Conservation (phyloP, 768 basidiomycete genomes). For the Amanita exitialis region DNA sequence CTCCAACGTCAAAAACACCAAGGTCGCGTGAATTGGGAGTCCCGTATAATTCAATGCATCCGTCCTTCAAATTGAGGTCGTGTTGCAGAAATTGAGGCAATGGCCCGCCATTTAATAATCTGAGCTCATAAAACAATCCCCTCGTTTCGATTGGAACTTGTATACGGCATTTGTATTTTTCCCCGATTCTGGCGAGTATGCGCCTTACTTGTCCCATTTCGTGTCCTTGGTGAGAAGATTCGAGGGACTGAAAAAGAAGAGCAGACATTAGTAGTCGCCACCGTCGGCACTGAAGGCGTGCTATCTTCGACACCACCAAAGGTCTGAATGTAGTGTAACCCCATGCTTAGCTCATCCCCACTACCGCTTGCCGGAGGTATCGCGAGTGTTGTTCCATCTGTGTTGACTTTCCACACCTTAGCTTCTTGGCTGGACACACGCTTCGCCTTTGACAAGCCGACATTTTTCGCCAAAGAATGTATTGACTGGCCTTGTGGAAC, state of each 20-base stretch:
- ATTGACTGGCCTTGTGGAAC: conserved; percentile 37
- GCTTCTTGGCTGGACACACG: conserved; percentile 59
- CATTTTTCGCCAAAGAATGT: conserved; percentile 16
- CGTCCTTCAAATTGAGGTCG: conserved; percentile 36
- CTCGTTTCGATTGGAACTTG: conserved; percentile 21
- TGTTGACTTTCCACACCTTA: conserved; percentile 32
- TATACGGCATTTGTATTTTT: conserved; percentile 50
- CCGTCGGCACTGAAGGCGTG: conserved; percentile 22
- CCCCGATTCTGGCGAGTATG: conserved; percentile 44
- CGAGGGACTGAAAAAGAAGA: conserved; percentile 57
- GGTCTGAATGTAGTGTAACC: conserved; percentile 61
- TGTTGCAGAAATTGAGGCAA: conserved; percentile 48
- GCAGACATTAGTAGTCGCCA: conserved; percentile 25
- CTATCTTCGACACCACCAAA: conserved; percentile 43
- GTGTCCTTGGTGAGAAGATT: conserved; percentile 43
- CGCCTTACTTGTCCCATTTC: conserved; percentile 19
- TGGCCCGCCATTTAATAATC: conserved; percentile 38
- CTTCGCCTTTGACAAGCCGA: conserved; percentile 20
- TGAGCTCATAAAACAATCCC: conserved; percentile 32
- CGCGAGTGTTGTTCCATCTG: conserved; percentile 18
- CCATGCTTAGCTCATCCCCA: conserved; percentile 58
- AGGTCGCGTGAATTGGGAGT: conserved; percentile 38
- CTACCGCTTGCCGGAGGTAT: conserved; percentile 26
- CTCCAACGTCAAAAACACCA: conserved; percentile 44
- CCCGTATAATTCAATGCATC: conserved; percentile 47